Evolutionary conservation across 2,329 filamentous ascomycete species (phyloP).

Genomic region (Coniochaeta ligniaria): DNA sequence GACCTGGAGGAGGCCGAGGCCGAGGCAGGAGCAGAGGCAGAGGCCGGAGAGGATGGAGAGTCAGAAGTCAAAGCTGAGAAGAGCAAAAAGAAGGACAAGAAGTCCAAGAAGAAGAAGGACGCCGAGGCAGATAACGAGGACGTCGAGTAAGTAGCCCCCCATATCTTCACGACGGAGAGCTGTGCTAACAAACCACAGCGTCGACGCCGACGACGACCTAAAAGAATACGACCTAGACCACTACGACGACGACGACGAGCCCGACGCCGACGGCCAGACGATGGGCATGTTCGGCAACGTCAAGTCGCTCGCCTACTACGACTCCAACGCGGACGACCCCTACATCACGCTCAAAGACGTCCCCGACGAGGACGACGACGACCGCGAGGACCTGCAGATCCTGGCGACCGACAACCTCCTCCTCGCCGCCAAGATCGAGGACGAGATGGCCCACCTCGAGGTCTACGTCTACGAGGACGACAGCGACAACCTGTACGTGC

Average conservation of each 20-base stretch:
- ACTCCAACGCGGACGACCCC: constrained; percentile 88
- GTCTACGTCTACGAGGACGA: constrained; percentile 96
- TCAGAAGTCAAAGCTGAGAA: constrained; percentile 18
- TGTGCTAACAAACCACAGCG: constrained; percentile 21
- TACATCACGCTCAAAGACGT: constrained; percentile 79
- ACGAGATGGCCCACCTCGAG: constrained; percentile 93
- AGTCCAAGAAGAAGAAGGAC: constrained; percentile 17
- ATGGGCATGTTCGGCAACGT: constrained; percentile 95
- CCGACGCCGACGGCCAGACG: constrained; percentile 56
- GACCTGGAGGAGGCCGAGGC: constrained; percentile 66
- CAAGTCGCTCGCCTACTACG: constrained; percentile 88
- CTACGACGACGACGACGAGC: constrained; percentile 78
- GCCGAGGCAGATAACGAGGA: constrained; percentile 28
- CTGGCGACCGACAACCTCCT: constrained; percentile 88
- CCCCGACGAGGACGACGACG: constrained; percentile 71
- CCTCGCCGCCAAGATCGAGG: constrained; percentile 87
- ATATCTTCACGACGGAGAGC: not conserved
- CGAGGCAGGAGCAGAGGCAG: constrained; percentile 9
- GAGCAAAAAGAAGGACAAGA: constrained; percentile 19
- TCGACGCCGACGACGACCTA: constrained; percentile 71
- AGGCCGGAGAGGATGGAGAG: constrained; percentile 13
- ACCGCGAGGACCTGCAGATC: constrained; percentile 89
- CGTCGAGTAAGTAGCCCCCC: constrained; percentile 28
- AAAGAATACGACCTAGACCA: constrained; percentile 95
- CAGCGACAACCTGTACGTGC: constrained; percentile 94